phyloP scores from a whole-genome alignment of 495 filamentous ascomycete genomes.

The Astrothelium subdiscretum region DNA sequence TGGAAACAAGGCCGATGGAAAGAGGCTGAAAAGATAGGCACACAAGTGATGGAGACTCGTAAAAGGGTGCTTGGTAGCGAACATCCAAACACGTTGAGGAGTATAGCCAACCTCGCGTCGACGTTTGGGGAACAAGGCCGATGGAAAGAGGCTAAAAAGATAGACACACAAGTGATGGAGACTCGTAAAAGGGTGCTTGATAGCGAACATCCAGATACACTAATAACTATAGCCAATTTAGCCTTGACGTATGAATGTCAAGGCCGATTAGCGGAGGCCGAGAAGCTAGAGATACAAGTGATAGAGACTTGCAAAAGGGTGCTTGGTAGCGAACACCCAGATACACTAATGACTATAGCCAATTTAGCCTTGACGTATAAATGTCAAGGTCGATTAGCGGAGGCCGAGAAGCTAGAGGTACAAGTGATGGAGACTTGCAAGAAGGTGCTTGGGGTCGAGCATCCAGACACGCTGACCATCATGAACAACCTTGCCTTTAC shows the following conservation, averaged over 20 bases:
- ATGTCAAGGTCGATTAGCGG: not conserved
- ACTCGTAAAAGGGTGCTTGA: constrained; percentile 9
- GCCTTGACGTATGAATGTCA: not conserved
- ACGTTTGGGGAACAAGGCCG: constrained; percentile 1
- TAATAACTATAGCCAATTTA: constrained; percentile 7
- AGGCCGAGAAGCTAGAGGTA: not conserved
- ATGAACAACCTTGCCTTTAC: constrained; percentile 5
- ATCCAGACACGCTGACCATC: constrained; percentile 9
- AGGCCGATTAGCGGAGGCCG: not conserved
- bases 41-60: constrained; percentile 1
- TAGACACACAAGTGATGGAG: constrained; percentile 8
- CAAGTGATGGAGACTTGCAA: not conserved
- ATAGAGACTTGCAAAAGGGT: constrained; percentile 1
- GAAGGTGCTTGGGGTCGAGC: not conserved
- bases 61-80: constrained; percentile 5
- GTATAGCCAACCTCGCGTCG: not conserved
- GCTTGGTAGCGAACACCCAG: constrained; percentile 6
- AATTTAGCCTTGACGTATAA: not conserved
- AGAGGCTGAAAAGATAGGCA: constrained; percentile 1
- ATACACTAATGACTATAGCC: not conserved
- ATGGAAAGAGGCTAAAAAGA: constrained; percentile 9
- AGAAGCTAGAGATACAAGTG: constrained; percentile 7
- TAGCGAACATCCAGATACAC: constrained; percentile 9
- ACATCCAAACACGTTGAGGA: constrained; percentile 7
- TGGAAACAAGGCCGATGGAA: not conserved